A percentile compares a stretch with the other conserved stretches of the same genome.
Evolutionary conservation across 768 basidiomycete genomes (phyloP).

Genomic region (Pleurotus tuoliensis): DNA sequence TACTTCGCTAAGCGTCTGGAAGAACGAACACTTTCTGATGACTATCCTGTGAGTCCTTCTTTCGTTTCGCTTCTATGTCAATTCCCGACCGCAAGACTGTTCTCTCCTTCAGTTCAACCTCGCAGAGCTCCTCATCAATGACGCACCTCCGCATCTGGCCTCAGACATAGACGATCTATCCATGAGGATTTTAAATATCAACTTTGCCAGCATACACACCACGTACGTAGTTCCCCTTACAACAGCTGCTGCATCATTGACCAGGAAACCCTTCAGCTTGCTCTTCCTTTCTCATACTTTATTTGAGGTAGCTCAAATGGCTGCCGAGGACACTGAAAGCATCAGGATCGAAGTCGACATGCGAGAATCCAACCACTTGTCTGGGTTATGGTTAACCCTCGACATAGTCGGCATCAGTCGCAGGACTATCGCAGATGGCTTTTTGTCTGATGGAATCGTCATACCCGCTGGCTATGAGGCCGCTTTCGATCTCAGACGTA

Average conservation of each 20-base stretch:
- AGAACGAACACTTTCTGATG: conserved; percentile 9
- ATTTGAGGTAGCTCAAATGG: conserved; percentile 14
- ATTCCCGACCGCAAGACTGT: background rate
- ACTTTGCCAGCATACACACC: conserved; percentile 17
- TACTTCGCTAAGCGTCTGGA: conserved; percentile 12
- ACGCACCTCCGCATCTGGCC: background rate
- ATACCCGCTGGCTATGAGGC: conserved; percentile 13
- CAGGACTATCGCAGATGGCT: conserved; percentile 9
- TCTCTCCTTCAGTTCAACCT: background rate
- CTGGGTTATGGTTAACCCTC: background rate
- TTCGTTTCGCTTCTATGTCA: background rate
- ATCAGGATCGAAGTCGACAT: conserved; percentile 12
- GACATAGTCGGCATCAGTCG: conserved; percentile 13
- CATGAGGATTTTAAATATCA: conserved; percentile 13
- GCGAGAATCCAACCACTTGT: background rate
- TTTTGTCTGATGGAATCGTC: conserved; percentile 11
- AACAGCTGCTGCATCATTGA: no score
- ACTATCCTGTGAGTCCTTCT: conserved; percentile 4
- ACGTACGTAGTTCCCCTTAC: conserved; percentile 6
- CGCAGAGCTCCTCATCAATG: background rate
- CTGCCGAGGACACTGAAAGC: conserved; percentile 7
- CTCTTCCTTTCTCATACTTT: conserved; percentile 17
- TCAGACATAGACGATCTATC: background rate
- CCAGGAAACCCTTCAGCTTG: background rate
- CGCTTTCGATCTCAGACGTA: conserved; percentile 10